A percentile compares a stretch with the other conserved stretches of the same genome.
These are phyloP conservation scores for Pyrus bretschneideri DNA, from an alignment of 306 rosid species.

Conservation along the genomic window DNA sequence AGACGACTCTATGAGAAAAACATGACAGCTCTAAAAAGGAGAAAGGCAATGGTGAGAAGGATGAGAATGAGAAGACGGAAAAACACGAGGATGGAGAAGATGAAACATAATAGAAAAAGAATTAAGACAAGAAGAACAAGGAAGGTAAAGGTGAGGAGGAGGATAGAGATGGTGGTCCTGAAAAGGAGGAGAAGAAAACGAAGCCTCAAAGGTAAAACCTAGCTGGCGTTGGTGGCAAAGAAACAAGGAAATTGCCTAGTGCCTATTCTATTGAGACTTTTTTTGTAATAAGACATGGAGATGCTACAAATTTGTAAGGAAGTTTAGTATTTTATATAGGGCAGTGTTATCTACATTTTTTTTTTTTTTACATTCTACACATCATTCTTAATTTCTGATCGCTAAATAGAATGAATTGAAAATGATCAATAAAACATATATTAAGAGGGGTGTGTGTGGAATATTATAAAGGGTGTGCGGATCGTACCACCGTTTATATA, in stretches of 20 bases:
- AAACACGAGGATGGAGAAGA: background rate
- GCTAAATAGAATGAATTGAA: accelerated
- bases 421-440: too few relatives aligned
- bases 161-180: conserved; percentile 5
- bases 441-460: too few relatives aligned
- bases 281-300: background rate
- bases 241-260: background rate
- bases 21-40: conserved; percentile 1
- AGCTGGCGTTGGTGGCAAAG: background rate
- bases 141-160: conserved; percentile 9
- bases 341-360: too few relatives aligned
- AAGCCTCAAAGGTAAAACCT: background rate
- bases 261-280: background rate
- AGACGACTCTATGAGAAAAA: conserved; percentile 18
- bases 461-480: too few relatives aligned
- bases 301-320: background rate
- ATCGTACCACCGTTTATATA: too few relatives aligned
- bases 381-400: too few relatives aligned
- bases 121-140: background rate
- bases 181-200: conserved; percentile 17
- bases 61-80: background rate
- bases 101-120: conserved; percentile 5
- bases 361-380: too few relatives aligned
- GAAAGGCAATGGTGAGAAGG: background rate
- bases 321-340: background rate